Evolutionary conservation across 2,329 filamentous ascomycete genomes (phyloP), one percentile per base, ranked within the genome.

Genomic region (Fusarium liriodendri): DNA sequence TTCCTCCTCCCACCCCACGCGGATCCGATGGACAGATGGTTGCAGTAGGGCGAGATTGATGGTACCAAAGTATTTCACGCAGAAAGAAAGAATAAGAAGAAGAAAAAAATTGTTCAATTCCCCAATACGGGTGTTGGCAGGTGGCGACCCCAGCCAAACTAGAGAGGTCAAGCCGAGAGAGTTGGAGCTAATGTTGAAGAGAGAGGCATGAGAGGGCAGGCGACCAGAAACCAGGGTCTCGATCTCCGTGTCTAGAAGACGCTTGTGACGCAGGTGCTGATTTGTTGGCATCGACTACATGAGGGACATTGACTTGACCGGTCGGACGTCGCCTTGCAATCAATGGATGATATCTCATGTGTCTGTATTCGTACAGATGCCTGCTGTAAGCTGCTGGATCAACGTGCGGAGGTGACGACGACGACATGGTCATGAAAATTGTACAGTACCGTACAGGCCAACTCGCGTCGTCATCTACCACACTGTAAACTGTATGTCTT

Each of bases 221-320:
- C 32, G 37, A n/a, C 50, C 38, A 42, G 32, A 22, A 54, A 50
- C 45, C 69, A 67, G 62, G 65, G 72, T 74, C 71, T 69, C 55
- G 62, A 67, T 74, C 71, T 42, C 38, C 69, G n/a, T 37, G 25
- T 67, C 59, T 45, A 40, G 37, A 22, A 27, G 32, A 52, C 62
- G 59, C 69, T 74, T 74, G 69, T 74, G 69, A 74, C 60, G 71
- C 72, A 74, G 62, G 52, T 69, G 68, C 68, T 69, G 52, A 45
- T 64, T 63, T 42, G 55, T 38, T 38, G 66, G 45, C 29, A 35
- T 64, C 57, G 32, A 62, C 66, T 35, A 55, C 70, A 61, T 20
- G 55, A 40, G 47, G 47, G 27, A 54, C 27, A 52, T 52, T 52
- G 27, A 52, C 22, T 29, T 50, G 42, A 25, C 47, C 47, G 47